These are phyloP conservation scores for Candida sithepensis DNA, from an alignment of 805 yeast genomes.

Conservation along the genomic window DNA sequence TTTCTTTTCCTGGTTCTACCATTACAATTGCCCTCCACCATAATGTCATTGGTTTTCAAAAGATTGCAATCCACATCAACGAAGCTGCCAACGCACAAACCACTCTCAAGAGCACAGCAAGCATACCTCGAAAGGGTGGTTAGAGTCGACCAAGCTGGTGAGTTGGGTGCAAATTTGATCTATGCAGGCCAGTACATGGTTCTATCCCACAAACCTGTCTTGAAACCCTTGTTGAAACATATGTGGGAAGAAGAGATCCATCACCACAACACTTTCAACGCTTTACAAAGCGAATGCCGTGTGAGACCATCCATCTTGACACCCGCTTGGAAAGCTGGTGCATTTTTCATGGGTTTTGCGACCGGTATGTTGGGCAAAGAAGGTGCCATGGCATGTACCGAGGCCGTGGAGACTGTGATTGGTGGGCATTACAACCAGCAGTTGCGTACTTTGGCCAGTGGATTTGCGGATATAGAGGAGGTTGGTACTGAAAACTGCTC, in stretches of 20 bases:
- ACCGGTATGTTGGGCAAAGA: slow-evolving; percentile 88
- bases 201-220: slow-evolving; percentile 63
- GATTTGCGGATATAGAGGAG: slow-evolving; percentile 46
- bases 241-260: slow-evolving; percentile 99
- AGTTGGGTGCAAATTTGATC: slow-evolving; percentile 90
- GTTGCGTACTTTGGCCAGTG: slow-evolving; percentile 68
- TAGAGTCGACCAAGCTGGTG: slow-evolving; percentile 98
- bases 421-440: slow-evolving; percentile 95
- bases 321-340: slow-evolving; percentile 92
- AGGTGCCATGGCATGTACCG: slow-evolving; percentile 99
- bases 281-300: slow-evolving; percentile 67
- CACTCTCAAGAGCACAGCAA: slow-evolving; percentile 47
- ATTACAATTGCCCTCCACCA: not conserved
- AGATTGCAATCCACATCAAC: slow-evolving; percentile 19
- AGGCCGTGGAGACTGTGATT: slow-evolving; percentile 96
- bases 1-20: no score
- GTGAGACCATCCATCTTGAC: slow-evolving; percentile 91
- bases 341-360: slow-evolving; percentile 77
- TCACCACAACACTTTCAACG: slow-evolving; percentile 83
- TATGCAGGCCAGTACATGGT: slow-evolving; percentile 88
- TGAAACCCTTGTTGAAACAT: slow-evolving; percentile 78
- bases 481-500: slow-evolving; percentile 25
- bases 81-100: slow-evolving; percentile 22
- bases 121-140: slow-evolving; percentile 72
- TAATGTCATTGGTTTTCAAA: slow-evolving; percentile 14